phyloP scores from a whole-genome alignment of 352 stramenopile species.

The Phytopythium chamaehyphon region DNA sequence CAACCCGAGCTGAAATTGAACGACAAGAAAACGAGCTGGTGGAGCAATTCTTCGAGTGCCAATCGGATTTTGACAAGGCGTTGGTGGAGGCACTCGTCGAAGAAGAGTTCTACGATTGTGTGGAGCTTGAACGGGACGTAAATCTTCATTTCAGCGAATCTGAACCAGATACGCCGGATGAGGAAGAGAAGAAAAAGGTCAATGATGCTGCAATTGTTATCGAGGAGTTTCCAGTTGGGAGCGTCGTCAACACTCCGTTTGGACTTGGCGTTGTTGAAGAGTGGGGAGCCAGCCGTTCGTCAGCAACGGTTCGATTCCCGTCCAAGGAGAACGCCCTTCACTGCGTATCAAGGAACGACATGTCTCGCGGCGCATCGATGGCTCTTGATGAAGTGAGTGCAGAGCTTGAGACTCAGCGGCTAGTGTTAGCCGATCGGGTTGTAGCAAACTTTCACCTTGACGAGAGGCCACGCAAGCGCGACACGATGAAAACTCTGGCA shows the following conservation, averaged over 20 bases:
- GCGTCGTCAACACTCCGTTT: constrained; percentile 59
- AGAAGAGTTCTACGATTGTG: constrained; percentile 84
- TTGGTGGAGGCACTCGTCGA: constrained; percentile 62
- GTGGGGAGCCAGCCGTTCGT: constrained; percentile 30
- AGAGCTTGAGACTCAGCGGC: constrained; percentile 52
- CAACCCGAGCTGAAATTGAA: constrained; percentile 7
- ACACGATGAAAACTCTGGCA: constrained; percentile 46
- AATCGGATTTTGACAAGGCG: constrained; percentile 50
- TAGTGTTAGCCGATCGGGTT: constrained; percentile 53
- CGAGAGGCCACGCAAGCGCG: constrained; percentile 13
- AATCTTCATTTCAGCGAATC: constrained; percentile 30
- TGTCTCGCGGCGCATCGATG: constrained; percentile 49
- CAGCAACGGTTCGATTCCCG: constrained; percentile 41
- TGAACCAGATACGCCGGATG: constrained; percentile 5
- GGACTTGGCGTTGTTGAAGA: constrained; percentile 52
- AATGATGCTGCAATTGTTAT: background rate
- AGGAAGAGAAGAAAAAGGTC: constrained; percentile 12
- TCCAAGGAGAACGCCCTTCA: constrained; percentile 30
- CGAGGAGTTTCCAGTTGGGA: constrained; percentile 47
- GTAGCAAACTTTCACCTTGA: constrained; percentile 51
- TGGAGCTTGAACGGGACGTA: constrained; percentile 62
- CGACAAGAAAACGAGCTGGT: constrained; percentile 50
- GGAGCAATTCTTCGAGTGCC: constrained; percentile 86
- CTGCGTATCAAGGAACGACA: constrained; percentile 64
- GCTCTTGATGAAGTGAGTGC: constrained; percentile 34